Evolutionary conservation across 768 basidiomycete genomes (phyloP).

Genomic region (Macrolepiota fuliginosa): DNA sequence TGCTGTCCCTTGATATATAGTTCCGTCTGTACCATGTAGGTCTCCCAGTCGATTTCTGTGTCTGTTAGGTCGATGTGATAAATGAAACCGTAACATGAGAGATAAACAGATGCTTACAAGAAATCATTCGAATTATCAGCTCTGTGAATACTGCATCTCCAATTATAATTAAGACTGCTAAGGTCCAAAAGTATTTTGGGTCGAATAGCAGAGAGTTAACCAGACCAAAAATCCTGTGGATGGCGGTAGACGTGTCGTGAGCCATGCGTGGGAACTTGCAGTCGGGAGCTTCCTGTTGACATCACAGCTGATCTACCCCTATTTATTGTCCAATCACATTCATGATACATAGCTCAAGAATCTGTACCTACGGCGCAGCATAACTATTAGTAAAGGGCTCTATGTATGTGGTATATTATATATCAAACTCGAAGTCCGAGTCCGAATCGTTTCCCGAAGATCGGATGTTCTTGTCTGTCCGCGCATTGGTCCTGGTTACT

Average conservation of each 20-base stretch:
- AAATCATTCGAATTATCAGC: slow-evolving; percentile 75
- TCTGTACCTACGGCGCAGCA: too few species aligned
- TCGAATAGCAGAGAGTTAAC: slow-evolving; percentile 44
- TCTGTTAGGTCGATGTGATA: slow-evolving; percentile 46
- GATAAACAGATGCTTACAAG: slow-evolving; percentile 58
- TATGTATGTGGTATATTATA: slow-evolving; percentile 31
- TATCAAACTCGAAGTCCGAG: slow-evolving; percentile 80
- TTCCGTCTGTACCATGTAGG: slow-evolving; percentile 89
- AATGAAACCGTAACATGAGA: slow-evolving; percentile 16
- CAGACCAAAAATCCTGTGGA: slow-evolving; percentile 20
- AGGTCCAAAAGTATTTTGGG: slow-evolving; percentile 60
- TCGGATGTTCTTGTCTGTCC: slow-evolving; percentile 53
- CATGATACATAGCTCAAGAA: neutral
- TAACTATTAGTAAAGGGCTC: neutral
- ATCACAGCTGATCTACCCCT: neutral
- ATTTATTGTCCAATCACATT: neutral
- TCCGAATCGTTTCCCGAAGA: slow-evolving; percentile 50
- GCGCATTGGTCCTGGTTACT: slow-evolving; percentile 52
- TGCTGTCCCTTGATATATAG: slow-evolving; percentile 78
- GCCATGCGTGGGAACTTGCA: slow-evolving; percentile 14
- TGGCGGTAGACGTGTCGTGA: slow-evolving; percentile 14
- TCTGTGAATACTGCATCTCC: slow-evolving; percentile 79
- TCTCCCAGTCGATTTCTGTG: slow-evolving; percentile 98
- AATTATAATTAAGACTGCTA: slow-evolving; percentile 62
- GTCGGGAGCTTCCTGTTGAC: neutral